Conservation (phyloP, 768 basidiomycete genomes). For the Boletus sp. region DNA sequence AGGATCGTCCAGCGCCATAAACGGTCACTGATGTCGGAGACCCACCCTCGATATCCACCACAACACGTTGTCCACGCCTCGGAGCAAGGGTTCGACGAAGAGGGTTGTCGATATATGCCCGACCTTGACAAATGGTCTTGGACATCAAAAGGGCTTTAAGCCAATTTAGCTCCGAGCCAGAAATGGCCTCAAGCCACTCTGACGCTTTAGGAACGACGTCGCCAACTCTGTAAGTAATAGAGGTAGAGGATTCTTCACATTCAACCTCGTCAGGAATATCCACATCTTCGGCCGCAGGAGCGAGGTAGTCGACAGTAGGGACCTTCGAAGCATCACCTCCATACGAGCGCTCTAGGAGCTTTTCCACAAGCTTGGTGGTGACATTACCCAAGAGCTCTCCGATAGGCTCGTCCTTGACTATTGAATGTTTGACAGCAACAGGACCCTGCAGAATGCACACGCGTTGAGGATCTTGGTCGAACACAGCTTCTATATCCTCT, state of each 20-base stretch:
- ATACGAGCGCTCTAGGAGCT: slow-evolving; percentile 77
- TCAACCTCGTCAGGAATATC: slow-evolving; percentile 41
- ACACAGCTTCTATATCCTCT: slow-evolving; percentile 97
- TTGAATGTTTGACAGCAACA: slow-evolving; percentile 86
- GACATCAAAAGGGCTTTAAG: slow-evolving; percentile 80
- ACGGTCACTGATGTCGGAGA: slow-evolving; percentile 57
- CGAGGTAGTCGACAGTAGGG: slow-evolving; percentile 84
- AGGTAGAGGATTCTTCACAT: slow-evolving; percentile 39
- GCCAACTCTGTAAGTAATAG: slow-evolving; percentile 51
- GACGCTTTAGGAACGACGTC: slow-evolving; percentile 53
- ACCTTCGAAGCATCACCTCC: slow-evolving; percentile 68
- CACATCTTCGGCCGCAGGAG: slow-evolving; percentile 42
- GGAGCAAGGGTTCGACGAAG: slow-evolving; percentile 84
- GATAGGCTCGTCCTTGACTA: slow-evolving; percentile 89
- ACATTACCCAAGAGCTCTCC: slow-evolving; percentile 89
- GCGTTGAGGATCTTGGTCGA: slow-evolving; percentile 97
- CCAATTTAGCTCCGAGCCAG: slow-evolving; percentile 83
- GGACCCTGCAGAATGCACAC: slow-evolving; percentile 98
- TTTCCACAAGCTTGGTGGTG: slow-evolving; percentile 70
- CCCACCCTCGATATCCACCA: slow-evolving; percentile 49
- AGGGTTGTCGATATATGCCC: slow-evolving; percentile 84
- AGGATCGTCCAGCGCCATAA: slow-evolving; percentile 78
- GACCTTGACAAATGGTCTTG: slow-evolving; percentile 81
- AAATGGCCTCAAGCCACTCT: slow-evolving; percentile 81
- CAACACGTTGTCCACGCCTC: slow-evolving; percentile 72